Percentiles rank a stretch among this genome's conserved stretches.
phyloP scores from a whole-genome alignment of 495 filamentous ascomycete species.

The Hypoxylon subgilvum region DNA sequence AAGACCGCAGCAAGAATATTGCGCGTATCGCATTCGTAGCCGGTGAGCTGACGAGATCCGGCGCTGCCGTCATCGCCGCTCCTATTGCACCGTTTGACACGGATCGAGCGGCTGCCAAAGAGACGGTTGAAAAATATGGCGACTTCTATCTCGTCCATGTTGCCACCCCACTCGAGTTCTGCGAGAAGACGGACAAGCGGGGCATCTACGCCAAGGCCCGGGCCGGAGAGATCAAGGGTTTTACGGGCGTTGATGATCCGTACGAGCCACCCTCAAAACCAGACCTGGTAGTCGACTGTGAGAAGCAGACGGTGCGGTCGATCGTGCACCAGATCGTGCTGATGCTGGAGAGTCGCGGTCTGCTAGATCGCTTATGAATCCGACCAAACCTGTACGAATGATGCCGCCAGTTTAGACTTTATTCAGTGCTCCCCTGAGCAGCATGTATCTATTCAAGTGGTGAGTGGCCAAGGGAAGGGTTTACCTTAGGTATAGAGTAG shows the following conservation, averaged over 20 bases:
- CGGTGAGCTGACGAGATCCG: slow-evolving; percentile 87
- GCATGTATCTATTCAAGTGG: too few species aligned
- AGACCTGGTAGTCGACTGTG: slow-evolving; percentile 81
- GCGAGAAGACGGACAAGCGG: slow-evolving; percentile 92
- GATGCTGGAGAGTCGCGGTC: slow-evolving; percentile 86
- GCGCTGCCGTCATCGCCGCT: slow-evolving; percentile 93
- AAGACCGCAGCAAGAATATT: slow-evolving; percentile 95
- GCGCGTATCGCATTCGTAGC: slow-evolving; percentile 96
- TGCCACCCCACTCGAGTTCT: slow-evolving; percentile 86
- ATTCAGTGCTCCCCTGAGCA: too few species aligned
- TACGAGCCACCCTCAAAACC: slow-evolving; percentile 87
- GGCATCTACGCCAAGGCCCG: slow-evolving; percentile 88
- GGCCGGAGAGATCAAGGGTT: slow-evolving; percentile 92
- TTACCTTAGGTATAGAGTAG: too few species aligned
- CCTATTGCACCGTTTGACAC: slow-evolving; percentile 95
- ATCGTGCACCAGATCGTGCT: slow-evolving; percentile 97
- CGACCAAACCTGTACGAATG: background rate
- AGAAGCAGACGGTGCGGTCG: slow-evolving; percentile 85
- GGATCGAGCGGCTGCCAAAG: slow-evolving; percentile 74
- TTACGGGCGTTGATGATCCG: slow-evolving; percentile 97
- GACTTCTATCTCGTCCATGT: slow-evolving; percentile 96
- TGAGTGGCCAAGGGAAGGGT: too few species aligned
- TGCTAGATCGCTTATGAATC: slow-evolving; percentile 65
- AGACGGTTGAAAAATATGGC: slow-evolving; percentile 84
- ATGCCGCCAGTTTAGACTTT: background rate